phyloP scores from a whole-genome alignment of 2,329 filamentous ascomycete genomes.

The Bimuria novae-zelandiae region DNA sequence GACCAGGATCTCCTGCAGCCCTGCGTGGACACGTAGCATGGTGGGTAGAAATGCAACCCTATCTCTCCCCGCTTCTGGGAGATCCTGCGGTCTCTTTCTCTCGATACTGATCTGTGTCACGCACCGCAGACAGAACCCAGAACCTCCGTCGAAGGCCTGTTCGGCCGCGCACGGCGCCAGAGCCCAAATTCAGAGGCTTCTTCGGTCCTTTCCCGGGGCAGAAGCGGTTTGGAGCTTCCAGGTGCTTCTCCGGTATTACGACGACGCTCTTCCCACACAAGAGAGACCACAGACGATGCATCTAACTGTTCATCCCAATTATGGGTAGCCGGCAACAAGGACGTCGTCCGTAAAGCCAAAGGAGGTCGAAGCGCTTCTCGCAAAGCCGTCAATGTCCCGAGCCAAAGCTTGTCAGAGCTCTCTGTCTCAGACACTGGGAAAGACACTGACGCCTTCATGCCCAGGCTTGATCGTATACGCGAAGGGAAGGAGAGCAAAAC shows the following conservation, averaged over 20 bases:
- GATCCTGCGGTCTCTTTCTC: constrained; percentile 16
- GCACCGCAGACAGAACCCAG: constrained; percentile 36
- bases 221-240: constrained; percentile 12
- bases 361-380: constrained; percentile 23
- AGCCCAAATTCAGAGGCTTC: constrained; percentile 21
- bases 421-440: constrained; percentile 22
- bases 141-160: constrained; percentile 27
- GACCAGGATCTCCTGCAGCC: constrained; percentile 27
- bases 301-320: constrained; percentile 20
- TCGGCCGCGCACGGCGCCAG: constrained; percentile 24
- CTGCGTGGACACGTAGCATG: constrained; percentile 41
- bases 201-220: constrained; percentile 20
- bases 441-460: constrained; percentile 39
- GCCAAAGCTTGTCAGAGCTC: constrained; percentile 15
- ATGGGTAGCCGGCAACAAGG: constrained; percentile 30
- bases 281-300: constrained; percentile 24
- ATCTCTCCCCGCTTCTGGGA: constrained; percentile 13
- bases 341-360: constrained; percentile 27
- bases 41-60: constrained; percentile 40
- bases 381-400: constrained; percentile 25
- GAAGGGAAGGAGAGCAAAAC: constrained; percentile 41
- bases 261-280: constrained; percentile 33
- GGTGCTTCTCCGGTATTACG: constrained; percentile 21
- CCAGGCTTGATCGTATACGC: constrained; percentile 48
- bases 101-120: constrained; percentile 27